A percentile compares a stretch with the other conserved stretches of the same genome.
Evolutionary conservation across 2,329 filamentous ascomycete genomes (phyloP).

Genomic region (Dothiorella sarmentorum): DNA sequence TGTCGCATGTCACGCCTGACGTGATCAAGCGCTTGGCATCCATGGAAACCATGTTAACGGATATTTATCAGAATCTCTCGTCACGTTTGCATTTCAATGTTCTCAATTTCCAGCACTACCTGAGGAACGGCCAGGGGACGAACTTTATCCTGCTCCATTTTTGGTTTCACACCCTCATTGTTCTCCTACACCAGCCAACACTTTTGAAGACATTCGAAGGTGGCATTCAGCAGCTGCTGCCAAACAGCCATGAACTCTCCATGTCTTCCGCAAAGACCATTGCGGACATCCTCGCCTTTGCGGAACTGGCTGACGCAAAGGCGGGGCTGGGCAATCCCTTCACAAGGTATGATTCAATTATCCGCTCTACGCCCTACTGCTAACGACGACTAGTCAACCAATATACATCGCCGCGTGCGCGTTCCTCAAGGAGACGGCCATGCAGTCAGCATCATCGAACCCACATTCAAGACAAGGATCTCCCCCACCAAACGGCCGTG

Average conservation of each 20-base stretch:
- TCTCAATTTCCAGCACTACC: conserved; percentile 80
- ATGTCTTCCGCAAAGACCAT: conserved; percentile 92
- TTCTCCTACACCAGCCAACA: conserved; percentile 79
- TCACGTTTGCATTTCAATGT: conserved; percentile 77
- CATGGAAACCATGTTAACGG: conserved; percentile 79
- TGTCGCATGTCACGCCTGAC: conserved; percentile 70
- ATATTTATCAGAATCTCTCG: conserved; percentile 71
- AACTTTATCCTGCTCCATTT: conserved; percentile 85
- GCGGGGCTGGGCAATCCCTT: conserved; percentile 87
- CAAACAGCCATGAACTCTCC: conserved; percentile 74
- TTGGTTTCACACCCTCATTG: conserved; percentile 85
- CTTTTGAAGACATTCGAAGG: conserved; percentile 73
- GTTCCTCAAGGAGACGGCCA: conserved; percentile 77
- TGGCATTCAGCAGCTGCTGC: conserved; percentile 66
- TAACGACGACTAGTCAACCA: conserved; percentile 59
- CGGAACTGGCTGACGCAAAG: conserved; percentile 78
- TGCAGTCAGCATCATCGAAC: conserved; percentile 62
- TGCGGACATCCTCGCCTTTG: conserved; percentile 81
- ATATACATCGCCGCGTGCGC: conserved; percentile 90
- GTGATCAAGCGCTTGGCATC: conserved; percentile 67
- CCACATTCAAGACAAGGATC: conserved; percentile 60
- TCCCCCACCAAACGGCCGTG: conserved; percentile 32
- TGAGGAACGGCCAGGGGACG: conserved; percentile 74
- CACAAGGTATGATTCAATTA: conserved; percentile 47
- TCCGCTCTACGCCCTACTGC: too few species aligned